These are phyloP conservation scores for Hygrophorus pudorinus DNA, from an alignment of 768 basidiomycete species.

Conservation along the genomic window DNA sequence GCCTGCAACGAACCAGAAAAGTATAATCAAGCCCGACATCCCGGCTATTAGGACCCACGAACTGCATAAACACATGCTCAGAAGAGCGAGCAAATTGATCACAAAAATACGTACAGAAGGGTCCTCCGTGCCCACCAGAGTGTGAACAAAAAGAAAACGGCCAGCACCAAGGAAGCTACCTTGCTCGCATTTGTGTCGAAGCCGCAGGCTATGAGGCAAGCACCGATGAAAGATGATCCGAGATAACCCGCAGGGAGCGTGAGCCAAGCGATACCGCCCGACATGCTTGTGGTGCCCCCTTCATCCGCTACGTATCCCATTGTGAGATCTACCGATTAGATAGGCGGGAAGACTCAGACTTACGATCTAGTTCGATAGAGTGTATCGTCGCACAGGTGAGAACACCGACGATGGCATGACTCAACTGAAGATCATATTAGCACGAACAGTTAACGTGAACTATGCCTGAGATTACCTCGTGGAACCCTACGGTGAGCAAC, in stretches of 20 bases:
- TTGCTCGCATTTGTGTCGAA: constrained; percentile 88
- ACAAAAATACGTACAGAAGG: constrained; percentile 43
- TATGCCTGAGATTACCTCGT: constrained; percentile 45
- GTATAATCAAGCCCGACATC: constrained; percentile 68
- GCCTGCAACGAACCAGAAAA: constrained; percentile 78
- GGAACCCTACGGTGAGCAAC: constrained; percentile 79
- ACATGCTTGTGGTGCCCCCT: constrained; percentile 81
- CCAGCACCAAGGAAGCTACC: constrained; percentile 68
- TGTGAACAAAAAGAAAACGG: constrained; percentile 78
- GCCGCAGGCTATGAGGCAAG: constrained; percentile 76
- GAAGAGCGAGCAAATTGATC: background rate
- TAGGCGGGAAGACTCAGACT: constrained; percentile 15
- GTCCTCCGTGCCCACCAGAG: constrained; percentile 82
- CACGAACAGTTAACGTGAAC: background rate
- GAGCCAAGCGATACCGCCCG: constrained; percentile 72
- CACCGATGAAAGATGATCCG: constrained; percentile 81
- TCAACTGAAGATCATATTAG: constrained; percentile 44
- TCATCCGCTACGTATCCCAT: constrained; percentile 53
- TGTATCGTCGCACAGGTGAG: constrained; percentile 82
- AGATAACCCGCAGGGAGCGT: constrained; percentile 79
- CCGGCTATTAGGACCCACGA: constrained; percentile 72
- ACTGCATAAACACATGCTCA: constrained; percentile 24
- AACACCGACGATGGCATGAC: constrained; percentile 72
- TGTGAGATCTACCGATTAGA: background rate
- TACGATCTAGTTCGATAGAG: constrained; percentile 82